Evolutionary conservation across 2,329 filamentous ascomycete species (phyloP).

Genomic region (Proliferodiscus dingleyae): DNA sequence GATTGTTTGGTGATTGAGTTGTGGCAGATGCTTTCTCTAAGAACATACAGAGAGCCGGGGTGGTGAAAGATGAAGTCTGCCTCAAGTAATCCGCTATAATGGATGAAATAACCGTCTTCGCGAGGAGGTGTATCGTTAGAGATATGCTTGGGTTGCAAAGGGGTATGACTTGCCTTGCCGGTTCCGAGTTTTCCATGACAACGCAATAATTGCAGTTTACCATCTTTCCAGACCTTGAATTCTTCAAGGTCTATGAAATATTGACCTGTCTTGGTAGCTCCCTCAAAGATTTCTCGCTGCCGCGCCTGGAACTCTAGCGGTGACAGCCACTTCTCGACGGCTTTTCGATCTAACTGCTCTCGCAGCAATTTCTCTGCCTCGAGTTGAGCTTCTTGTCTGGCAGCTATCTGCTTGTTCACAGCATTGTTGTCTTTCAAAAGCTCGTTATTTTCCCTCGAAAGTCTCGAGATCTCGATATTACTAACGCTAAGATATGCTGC

Average conservation of each 20-base stretch:
- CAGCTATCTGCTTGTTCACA: constrained; percentile 3
- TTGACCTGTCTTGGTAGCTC: background rate
- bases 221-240: constrained; percentile 15
- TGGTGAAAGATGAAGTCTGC: background rate
- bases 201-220: constrained; percentile 6
- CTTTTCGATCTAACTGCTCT: constrained; percentile 8
- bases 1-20: constrained; percentile 8
- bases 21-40: constrained; percentile 11
- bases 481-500: background rate
- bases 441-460: background rate
- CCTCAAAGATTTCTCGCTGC: constrained; percentile 9
- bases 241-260: constrained; percentile 12
- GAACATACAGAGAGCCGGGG: constrained; percentile 13
- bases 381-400: constrained; percentile 2
- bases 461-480: background rate
- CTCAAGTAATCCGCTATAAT: constrained; percentile 10
- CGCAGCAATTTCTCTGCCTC: background rate
- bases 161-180: constrained; percentile 14
- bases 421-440: constrained; percentile 2
- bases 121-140: too few relatives aligned
- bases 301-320: constrained; percentile 12
- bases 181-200: constrained; percentile 14
- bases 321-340: constrained; percentile 17
- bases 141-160: too few relatives aligned
- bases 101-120: constrained; percentile 15